Evolutionary conservation across 2,329 filamentous ascomycete genomes (phyloP).

Genomic region (Cladosporium austrohemisphaericum): DNA sequence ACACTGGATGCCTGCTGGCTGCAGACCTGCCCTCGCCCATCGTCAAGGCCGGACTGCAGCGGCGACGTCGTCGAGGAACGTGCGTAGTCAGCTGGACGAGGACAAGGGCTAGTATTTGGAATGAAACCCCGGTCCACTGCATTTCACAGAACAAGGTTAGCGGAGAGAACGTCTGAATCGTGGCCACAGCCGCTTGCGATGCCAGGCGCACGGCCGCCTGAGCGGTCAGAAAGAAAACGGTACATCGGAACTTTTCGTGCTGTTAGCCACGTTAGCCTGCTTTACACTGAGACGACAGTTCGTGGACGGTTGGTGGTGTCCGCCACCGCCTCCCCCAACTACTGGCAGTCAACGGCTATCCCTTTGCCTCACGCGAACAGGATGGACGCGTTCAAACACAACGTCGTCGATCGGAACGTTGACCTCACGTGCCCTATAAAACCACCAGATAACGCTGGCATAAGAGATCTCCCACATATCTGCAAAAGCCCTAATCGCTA

Average conservation of each 20-base stretch:
- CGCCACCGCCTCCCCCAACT: conserved; percentile 4
- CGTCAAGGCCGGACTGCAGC: conserved; percentile 7
- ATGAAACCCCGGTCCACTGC: conserved; percentile 14
- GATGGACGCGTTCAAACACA: too few species aligned
- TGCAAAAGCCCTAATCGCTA: conserved; percentile 4
- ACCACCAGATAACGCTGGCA: neutral
- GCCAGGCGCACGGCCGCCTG: neutral
- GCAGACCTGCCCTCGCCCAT: neutral
- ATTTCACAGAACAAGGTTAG: conserved; percentile 7
- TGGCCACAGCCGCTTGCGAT: too few species aligned
- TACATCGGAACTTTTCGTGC: neutral
- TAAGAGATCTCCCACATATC: conserved; percentile 6
- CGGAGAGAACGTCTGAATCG: conserved; percentile 2
- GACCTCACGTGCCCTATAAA: conserved; percentile 7
- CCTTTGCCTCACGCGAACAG: neutral
- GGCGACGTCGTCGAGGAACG: conserved; percentile 6
- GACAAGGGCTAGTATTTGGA: conserved; percentile 12
- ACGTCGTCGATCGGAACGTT: too few species aligned
- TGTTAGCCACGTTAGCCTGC: neutral
- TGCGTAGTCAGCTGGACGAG: conserved; percentile 14
- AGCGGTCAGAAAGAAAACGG: conserved; percentile 4
- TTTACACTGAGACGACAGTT: conserved; percentile 5
- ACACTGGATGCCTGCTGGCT: neutral
- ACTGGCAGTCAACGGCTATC: neutral
- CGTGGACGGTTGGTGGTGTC: too few species aligned